Base-by-base conservation (phyloP, 1,284 basidiomycete species). In the Apiotrichum gracile region DNA sequence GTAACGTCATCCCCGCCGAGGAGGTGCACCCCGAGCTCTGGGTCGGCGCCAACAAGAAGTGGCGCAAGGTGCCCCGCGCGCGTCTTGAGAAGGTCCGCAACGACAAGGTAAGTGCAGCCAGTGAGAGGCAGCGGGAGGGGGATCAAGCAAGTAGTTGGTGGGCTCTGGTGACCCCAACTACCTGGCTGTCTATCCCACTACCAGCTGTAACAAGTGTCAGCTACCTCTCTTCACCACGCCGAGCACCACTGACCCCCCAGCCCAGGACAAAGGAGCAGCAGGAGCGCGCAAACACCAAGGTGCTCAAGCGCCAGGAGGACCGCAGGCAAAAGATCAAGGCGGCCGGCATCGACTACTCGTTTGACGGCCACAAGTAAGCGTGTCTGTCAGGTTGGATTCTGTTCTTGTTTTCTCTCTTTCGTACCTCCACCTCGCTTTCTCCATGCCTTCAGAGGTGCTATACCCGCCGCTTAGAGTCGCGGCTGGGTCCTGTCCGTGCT, bases 41-140 rank as follows among this genome's bases (percentile, higher is more conserved):
- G 96, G 79, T 94, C 16, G 94, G 96, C n/a, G 90, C 93, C 22
- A 94, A 97, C 75, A 82, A 87, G 63, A 93, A 90, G 75, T 98
- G 86, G 83, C 80, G 86, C 56, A 76, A 77, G 5, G 82, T 97
- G 4, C 92, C 94, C 0, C 77, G 73, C 16, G 85, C 83, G 51
- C 83, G 88, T 44, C 74, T 91, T 39, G 84, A 83, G 55, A 80
- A 88, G 60, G 76, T 83, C 31, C 79, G 83, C 63, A 86, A 91
- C 64, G 87, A 94, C 75, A 90, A 87, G 81, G 91, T 90, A 55
- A 51, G 73, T 65, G 22, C 27, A n/a, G n/a, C n/a, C n/a, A n/a
- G n/a, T n/a, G n/a, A n/a, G n/a, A n/a, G n/a, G n/a, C n/a, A n/a
- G n/a, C n/a, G n/a, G n/a, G n/a, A n/a, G n/a, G n/a, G n/a, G n/a